Conservation (phyloP, 108 stramenopile genomes). For the Aureococcus anophagefferens region DNA sequence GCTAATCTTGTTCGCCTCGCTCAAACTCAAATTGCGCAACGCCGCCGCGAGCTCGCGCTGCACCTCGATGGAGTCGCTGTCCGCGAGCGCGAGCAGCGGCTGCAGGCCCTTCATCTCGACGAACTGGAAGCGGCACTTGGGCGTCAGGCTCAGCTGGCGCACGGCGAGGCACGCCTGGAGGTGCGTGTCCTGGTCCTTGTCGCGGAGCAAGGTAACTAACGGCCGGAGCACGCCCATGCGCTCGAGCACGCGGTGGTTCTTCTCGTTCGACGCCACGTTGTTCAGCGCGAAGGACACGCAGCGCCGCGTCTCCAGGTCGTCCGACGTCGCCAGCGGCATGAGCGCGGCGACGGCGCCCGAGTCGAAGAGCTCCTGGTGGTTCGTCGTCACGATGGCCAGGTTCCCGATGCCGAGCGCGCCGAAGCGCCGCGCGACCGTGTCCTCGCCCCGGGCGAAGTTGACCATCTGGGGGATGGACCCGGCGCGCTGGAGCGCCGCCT, state of each 20-base stretch:
- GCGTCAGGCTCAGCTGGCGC: conserved; percentile 43
- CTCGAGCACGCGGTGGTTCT: conserved; percentile 55
- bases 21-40: conserved; percentile 41
- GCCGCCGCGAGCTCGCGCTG: conserved; percentile 48
- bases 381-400: conserved; percentile 37
- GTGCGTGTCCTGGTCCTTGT: conserved; percentile 48
- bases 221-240: conserved; percentile 50
- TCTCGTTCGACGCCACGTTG: conserved; percentile 43
- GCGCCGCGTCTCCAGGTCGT: conserved; percentile 52
- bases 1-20: conserved; percentile 41
- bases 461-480: conserved; percentile 48
- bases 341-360: conserved; percentile 40
- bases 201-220: conserved; percentile 32
- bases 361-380: conserved; percentile 53
- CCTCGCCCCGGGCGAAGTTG: conserved; percentile 39
- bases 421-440: conserved; percentile 42
- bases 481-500: conserved; percentile 36
- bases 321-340: conserved; percentile 24
- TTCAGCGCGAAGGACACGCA: conserved; percentile 52
- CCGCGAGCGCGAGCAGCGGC: conserved; percentile 27
- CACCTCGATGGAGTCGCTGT: conserved; percentile 42
- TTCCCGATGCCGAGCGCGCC: conserved; percentile 48
- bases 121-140: conserved; percentile 47
- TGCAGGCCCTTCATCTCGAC: conserved; percentile 44
- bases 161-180: conserved; percentile 54